A percentile compares a stretch with the other conserved stretches of the same genome.
These are phyloP conservation scores for Rhizomucor miehei DNA, from an alignment of 371 early-diverging fungal genomes.

Conservation along the genomic window DNA sequence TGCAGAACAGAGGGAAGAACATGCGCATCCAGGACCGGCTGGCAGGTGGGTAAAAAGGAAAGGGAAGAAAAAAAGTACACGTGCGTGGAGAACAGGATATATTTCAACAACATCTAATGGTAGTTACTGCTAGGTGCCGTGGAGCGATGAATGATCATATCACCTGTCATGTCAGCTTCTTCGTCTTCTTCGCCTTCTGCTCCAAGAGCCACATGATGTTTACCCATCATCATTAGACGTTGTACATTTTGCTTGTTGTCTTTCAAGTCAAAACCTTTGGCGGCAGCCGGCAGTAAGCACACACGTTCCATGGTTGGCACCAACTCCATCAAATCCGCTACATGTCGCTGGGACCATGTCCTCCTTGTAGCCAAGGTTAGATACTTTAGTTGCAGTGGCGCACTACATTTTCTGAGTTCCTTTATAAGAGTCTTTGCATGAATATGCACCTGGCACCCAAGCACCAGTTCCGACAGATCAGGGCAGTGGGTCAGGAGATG, in stretches of 20 bases:
- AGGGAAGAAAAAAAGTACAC: too few species aligned
- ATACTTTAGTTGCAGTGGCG: conserved; percentile 13
- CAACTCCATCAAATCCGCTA: conserved; percentile 22
- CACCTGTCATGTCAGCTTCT: conserved; percentile 5
- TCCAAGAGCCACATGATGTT: neutral
- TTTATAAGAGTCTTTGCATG: conserved; percentile 30
- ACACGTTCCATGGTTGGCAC: conserved; percentile 23
- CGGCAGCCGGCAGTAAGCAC: conserved; percentile 27
- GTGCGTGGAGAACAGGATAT: too few species aligned
- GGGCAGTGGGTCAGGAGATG: conserved; percentile 25
- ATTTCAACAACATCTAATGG: neutral
- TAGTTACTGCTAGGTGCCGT: too few species aligned
- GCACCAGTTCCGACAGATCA: conserved; percentile 22
- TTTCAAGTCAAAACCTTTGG: conserved; percentile 13
- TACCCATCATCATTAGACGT: conserved; percentile 3
- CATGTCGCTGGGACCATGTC: conserved; percentile 34
- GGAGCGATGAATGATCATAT: conserved; percentile 14
- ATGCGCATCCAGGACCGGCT: too few species aligned
- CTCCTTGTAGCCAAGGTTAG: conserved; percentile 27
- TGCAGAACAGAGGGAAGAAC: too few species aligned
- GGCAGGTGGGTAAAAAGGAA: too few species aligned
- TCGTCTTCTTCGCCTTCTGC: conserved; percentile 2
- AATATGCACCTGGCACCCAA: conserved; percentile 35
- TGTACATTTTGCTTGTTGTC: conserved; percentile 7
- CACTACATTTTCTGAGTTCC: conserved; percentile 9